phyloP scores from a whole-genome alignment of 352 stramenopile genomes.

The Phytophthora tubulina region DNA sequence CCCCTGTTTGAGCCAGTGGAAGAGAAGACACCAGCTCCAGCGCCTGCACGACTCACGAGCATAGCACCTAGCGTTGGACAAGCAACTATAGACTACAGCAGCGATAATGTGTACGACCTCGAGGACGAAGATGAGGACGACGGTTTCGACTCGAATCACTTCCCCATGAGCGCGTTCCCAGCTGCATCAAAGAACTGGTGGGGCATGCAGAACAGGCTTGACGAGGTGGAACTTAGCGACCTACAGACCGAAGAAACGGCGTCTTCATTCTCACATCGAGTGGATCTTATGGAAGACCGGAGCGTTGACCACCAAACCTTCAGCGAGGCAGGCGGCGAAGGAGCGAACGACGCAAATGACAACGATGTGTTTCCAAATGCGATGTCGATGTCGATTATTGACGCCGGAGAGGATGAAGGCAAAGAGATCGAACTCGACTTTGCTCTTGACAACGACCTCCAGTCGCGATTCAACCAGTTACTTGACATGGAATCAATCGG shows the following conservation, averaged over 20 bases:
- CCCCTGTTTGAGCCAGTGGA: slow-evolving; percentile 60
- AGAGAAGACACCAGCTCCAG: slow-evolving; percentile 40
- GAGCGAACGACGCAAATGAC: slow-evolving; percentile 14
- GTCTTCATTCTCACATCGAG: slow-evolving; percentile 72
- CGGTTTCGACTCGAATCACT: slow-evolving; percentile 56
- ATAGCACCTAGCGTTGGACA: slow-evolving; percentile 10
- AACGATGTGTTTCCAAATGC: slow-evolving; percentile 49
- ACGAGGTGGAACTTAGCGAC: slow-evolving; percentile 80
- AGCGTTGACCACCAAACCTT: slow-evolving; percentile 37
- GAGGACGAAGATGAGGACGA: slow-evolving; percentile 49
- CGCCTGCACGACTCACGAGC: not conserved
- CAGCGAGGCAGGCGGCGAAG: slow-evolving; percentile 27
- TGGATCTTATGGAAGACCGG: slow-evolving; percentile 63
- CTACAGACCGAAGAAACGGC: slow-evolving; percentile 80
- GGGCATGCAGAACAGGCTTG: slow-evolving; percentile 53
- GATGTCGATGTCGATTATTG: slow-evolving; percentile 88
- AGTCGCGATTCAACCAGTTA: slow-evolving; percentile 77
- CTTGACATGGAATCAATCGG: slow-evolving; percentile 71
- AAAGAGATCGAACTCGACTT: slow-evolving; percentile 91
- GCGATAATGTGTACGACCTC: slow-evolving; percentile 14
- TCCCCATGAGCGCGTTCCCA: slow-evolving; percentile 61
- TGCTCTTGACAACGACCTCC: slow-evolving; percentile 73
- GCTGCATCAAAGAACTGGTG: slow-evolving; percentile 82
- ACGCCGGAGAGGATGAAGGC: slow-evolving; percentile 68
- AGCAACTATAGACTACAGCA: slow-evolving; percentile 11